Percentiles rank a stretch among this genome's conserved stretches.
Conservation (phyloP, 2,329 filamentous ascomycete species). For the Colletotrichum theobromicola region DNA sequence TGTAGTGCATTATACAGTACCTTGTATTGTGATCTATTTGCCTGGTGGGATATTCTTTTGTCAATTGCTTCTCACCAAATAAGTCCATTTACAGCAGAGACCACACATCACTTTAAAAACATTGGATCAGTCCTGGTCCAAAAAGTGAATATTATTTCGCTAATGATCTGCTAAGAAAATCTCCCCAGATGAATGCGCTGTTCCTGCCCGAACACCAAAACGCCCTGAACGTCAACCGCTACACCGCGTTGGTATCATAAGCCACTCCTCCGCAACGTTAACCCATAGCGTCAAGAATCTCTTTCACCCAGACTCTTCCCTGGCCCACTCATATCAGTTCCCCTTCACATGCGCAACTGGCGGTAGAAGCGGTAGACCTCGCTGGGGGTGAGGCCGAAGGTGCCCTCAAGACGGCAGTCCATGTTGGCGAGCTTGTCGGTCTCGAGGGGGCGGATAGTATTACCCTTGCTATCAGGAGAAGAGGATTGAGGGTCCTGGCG, state of each 20-base stretch:
- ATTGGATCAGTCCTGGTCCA: background rate
- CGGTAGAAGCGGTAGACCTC: background rate
- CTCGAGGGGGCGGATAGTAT: slow-evolving; percentile 15
- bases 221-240: background rate
- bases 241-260: background rate
- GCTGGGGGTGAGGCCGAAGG: background rate
- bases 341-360: background rate
- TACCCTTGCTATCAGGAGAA: background rate
- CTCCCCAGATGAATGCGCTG: background rate
- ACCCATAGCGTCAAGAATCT: background rate
- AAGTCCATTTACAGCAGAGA: background rate
- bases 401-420: slow-evolving; percentile 22
- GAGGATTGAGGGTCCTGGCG: background rate
- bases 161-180: background rate
- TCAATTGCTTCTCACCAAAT: background rate
- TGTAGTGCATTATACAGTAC: background rate
- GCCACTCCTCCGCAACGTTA: background rate
- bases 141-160: background rate
- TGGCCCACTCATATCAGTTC: background rate
- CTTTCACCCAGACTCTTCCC: background rate
- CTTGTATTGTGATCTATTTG: background rate
- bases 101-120: background rate
- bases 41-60: background rate
- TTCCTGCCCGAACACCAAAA: background rate
- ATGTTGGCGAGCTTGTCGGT: slow-evolving; percentile 19